These are phyloP conservation scores for Blumeria hordei DNA, from an alignment of 2,329 filamentous ascomycete species.

Conservation along the genomic window DNA sequence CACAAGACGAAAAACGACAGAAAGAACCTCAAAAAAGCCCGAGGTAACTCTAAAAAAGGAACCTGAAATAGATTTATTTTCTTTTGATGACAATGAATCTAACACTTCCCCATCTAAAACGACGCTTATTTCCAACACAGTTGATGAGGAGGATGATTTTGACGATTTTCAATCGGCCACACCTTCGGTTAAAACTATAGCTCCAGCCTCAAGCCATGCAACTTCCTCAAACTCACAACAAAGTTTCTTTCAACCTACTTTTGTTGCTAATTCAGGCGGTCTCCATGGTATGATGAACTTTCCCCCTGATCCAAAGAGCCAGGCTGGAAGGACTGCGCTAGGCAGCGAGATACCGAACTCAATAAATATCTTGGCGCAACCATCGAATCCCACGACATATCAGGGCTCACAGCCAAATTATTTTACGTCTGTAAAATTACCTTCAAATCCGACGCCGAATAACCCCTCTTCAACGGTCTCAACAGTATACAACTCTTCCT, in stretches of 20 bases:
- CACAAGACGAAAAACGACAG: constrained; percentile 18
- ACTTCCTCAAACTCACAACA: constrained; percentile 37
- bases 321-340: neutral
- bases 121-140: constrained; percentile 17
- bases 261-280: constrained; percentile 57
- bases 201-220: constrained; percentile 20
- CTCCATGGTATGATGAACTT: constrained; percentile 61
- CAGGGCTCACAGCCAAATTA: constrained; percentile 77
- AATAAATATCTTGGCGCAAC: constrained; percentile 21
- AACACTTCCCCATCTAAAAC: constrained; percentile 20
- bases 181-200: constrained; percentile 22
- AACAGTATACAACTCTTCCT: constrained; percentile 29
- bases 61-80: constrained; percentile 80
- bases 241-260: constrained; percentile 62
- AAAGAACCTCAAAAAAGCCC: constrained; percentile 30
- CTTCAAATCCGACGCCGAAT: constrained; percentile 13
- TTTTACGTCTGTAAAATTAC: constrained; percentile 54
- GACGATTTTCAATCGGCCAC: constrained; percentile 90
- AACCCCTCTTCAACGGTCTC: constrained; percentile 11
- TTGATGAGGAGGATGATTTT: constrained; percentile 71
- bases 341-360: constrained; percentile 26
- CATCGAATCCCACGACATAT: constrained; percentile 28
- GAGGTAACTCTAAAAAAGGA: constrained; percentile 59
- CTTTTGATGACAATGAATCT: constrained; percentile 55
- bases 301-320: constrained; percentile 30